Evolutionary conservation across 306 rosid species (phyloP), one percentile per base, ranked within the genome.

Genomic region (Dryas octopetala): DNA sequence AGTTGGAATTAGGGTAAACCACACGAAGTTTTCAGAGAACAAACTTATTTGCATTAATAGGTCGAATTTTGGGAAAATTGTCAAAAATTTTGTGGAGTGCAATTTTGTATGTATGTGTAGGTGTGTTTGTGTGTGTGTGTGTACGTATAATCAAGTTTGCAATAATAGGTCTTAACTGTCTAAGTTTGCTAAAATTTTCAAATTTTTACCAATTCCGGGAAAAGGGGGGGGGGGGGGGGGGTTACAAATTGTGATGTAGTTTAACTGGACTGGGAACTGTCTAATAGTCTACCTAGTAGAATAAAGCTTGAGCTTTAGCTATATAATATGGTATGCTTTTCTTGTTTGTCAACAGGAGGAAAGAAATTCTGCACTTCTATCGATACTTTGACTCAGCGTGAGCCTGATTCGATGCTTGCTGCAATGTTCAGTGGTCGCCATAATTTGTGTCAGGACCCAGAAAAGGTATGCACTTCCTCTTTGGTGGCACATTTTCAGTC

Each of bases 361-460:
- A 87, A 87, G 85, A 94, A 91, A 76, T 91, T 88, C 72, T 87
- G 87, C 60, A 94, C 98, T 45, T 91, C 97, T 17, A 49, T 81
- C 46, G 89, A 85, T 74, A 94, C 98, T 17, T 76, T 94, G 79
- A 91, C 96, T 47, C 94, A 85, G 58, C 88, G 97, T 5, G 98
- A 94, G 44, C 96, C 98, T 16, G 89, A 90, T 85, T 94, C 97
- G 5, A 88, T 94, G 96, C 96, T 94, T 5, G 94, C 98, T 16
- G 98, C 97, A 49, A 90, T 94, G 97, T 94, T 91, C 80, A 90
- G 97, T 51, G 98, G 98, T 74, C 92, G 97, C 70, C 98, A 88
- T 60, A 85, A 91, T 19, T 76, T 94, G 8, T 88, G 73, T 75
- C 89, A 60, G 74, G 91, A 90, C 64, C 83, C 90, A 11, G 73